Conservation (phyloP, 352 stramenopile species). For the Pythium diclinum region DNA sequence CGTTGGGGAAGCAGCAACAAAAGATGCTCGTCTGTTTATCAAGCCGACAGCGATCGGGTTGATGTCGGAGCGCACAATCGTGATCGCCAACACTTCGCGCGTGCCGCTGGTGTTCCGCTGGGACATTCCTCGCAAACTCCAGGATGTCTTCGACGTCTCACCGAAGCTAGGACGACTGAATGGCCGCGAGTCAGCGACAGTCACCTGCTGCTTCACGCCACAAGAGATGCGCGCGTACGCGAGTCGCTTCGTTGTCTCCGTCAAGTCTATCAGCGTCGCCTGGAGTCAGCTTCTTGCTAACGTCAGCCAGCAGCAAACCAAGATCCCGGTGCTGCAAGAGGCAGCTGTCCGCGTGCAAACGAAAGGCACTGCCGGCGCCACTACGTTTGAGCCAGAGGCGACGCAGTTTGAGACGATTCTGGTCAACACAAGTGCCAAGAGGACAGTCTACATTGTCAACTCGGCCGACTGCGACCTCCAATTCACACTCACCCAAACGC, state of each 20-base stretch:
- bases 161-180: conserved; percentile 76
- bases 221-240: conserved; percentile 68
- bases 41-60: conserved; percentile 85
- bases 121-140: conserved; percentile 56
- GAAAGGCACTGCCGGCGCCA: conserved; percentile 65
- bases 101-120: conserved; percentile 87
- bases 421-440: conserved; percentile 74
- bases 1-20: conserved; percentile 10
- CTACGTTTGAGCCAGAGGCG: conserved; percentile 70
- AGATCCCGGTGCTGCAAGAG: conserved; percentile 59
- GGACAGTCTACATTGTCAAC: conserved; percentile 72
- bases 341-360: conserved; percentile 57
- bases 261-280: conserved; percentile 72
- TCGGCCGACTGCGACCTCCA: conserved; percentile 73
- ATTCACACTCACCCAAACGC: conserved; percentile 42
- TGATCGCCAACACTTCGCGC: conserved; percentile 75
- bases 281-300: conserved; percentile 27
- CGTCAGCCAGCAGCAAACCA: conserved; percentile 4
- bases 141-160: conserved; percentile 59
- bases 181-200: conserved; percentile 61
- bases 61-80: conserved; percentile 43
- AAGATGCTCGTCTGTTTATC: conserved; percentile 61
- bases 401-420: conserved; percentile 83
- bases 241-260: conserved; percentile 55
- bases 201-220: conserved; percentile 83